phyloP scores from a whole-genome alignment of 1,139 yeast species.

The Taiozyma onychis region DNA sequence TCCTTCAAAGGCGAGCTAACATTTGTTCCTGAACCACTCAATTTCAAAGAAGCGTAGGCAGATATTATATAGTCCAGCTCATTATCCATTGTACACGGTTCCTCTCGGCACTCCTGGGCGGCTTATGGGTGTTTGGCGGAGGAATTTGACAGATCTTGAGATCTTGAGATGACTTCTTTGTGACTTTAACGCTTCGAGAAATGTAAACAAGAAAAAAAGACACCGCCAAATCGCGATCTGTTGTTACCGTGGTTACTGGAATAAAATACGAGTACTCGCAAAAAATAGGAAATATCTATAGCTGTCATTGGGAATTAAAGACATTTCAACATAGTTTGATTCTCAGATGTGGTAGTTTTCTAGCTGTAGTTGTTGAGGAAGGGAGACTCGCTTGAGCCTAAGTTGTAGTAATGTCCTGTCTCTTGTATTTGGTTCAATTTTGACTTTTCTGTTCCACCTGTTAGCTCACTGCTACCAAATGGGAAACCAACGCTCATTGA shows the following conservation, averaged over 20 bases:
- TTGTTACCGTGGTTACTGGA: neutral
- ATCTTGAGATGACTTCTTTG: neutral
- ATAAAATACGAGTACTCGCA: neutral
- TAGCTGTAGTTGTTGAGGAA: constrained; percentile 13
- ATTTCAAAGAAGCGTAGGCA: constrained; percentile 18
- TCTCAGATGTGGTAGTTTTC: neutral
- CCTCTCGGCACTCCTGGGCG: neutral
- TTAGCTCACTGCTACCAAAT: constrained; percentile 5
- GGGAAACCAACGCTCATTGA: constrained; percentile 14
- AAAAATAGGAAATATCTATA: neutral
- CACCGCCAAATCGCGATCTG: neutral
- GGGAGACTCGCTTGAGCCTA: constrained; percentile 9
- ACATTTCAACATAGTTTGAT: neutral
- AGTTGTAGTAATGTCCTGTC: constrained; percentile 14
- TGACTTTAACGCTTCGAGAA: neutral
- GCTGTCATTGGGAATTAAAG: neutral
- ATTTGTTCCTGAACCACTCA: constrained; percentile 12
- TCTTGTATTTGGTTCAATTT: constrained; percentile 1
- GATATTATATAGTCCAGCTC: constrained; percentile 21
- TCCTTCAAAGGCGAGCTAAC: constrained; percentile 12
- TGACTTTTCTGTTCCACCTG: neutral
- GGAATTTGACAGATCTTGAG: neutral
- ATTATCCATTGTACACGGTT: constrained; percentile 8
- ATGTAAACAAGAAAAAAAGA: neutral
- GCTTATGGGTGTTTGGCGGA: neutral